Base-by-base conservation (phyloP, 2,329 filamentous ascomycete species). In the Epichloe elymi region DNA sequence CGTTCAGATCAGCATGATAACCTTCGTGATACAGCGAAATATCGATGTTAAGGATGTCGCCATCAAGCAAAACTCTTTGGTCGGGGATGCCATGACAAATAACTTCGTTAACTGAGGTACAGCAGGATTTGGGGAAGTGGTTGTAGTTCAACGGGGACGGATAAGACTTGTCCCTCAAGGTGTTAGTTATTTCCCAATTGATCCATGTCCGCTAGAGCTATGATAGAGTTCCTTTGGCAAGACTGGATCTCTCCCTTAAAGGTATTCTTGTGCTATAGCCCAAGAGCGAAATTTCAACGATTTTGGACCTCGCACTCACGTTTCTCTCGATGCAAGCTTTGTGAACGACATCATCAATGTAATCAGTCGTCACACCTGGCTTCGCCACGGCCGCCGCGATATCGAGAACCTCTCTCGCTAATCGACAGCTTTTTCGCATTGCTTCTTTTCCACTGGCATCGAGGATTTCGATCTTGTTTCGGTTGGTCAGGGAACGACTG, bases 21-120 rank as follows among this genome's bases (percentile, higher is more conserved):
- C 93, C 93, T 54, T 84, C 86, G 65, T 97, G 89, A 69, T 94
- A 98, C 42, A 98, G 73, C 1, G 89, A 90, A 5, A 98, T 87
- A 60, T 98, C 93, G 58, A 98, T 89, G 71, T 98, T 98, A 63
- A 98, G 73, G 57, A 98, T 97, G 62, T 98, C 93, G 55, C 93
- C 93, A 59, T 98, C 91, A 56, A 88, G 70, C 1, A 98, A 76
- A 7, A 86, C 75, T 51, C 93, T 82, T 66, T 95, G 82, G 63
- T 98, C 93, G 15, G 93, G 93, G 56, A 98, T 98, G 49, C 93
- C 93, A 74, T 98, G 93, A 73, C 93, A 98, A 67, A 98, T 97
- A 57, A 95, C 86, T 70, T 98, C 93, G 73, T 98, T 98, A 47
- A 87, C 72, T 3, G 91, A 97, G 3, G 91, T 97, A 70, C 93